A percentile compares a stretch with the other conserved stretches of the same genome.
phyloP scores from a whole-genome alignment of 768 basidiomycete species.

The Phylloporus sp. region DNA sequence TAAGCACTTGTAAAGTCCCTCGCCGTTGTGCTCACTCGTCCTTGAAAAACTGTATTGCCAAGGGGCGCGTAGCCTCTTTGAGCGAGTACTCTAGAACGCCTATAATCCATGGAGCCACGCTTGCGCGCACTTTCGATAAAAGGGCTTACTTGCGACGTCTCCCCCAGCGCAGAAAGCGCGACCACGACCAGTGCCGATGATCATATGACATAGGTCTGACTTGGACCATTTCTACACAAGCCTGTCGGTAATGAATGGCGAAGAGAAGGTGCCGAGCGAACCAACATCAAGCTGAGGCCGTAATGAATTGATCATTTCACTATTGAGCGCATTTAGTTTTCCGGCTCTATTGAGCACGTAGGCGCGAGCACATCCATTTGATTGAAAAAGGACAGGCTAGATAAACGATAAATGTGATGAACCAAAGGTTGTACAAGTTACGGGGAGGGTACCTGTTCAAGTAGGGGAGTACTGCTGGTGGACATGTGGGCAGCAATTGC shows the following conservation, averaged over 20 bases:
- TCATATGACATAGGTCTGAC: slow-evolving; percentile 64
- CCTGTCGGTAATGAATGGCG: slow-evolving; percentile 6
- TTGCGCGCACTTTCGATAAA: slow-evolving; percentile 1
- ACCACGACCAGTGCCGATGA: slow-evolving; percentile 68
- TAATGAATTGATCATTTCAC: slow-evolving; percentile 70
- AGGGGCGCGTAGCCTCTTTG: slow-evolving; percentile 46
- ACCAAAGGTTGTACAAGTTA: not conserved
- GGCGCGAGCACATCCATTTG: slow-evolving; percentile 56
- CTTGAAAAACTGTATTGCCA: slow-evolving; percentile 86
- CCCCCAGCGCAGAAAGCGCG: slow-evolving; percentile 93
- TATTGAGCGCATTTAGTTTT: slow-evolving; percentile 81
- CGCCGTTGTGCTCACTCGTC: slow-evolving; percentile 60
- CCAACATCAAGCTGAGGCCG: slow-evolving; percentile 73
- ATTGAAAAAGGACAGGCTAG: slow-evolving; percentile 63
- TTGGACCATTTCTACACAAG: slow-evolving; percentile 64
- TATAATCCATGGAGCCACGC: slow-evolving; percentile 25
- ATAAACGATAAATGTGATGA: slow-evolving; percentile 17
- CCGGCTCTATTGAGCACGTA: slow-evolving; percentile 77
- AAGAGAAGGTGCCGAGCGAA: not conserved
- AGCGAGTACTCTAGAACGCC: slow-evolving; percentile 55
- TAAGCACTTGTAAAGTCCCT: slow-evolving; percentile 4
- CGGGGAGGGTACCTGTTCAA: slow-evolving; percentile 23
- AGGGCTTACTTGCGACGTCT: slow-evolving; percentile 77
- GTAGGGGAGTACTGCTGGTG: slow-evolving; percentile 13
- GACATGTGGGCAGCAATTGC: slow-evolving; percentile 36